A percentile compares a stretch with the other conserved stretches of the same genome.
Conservation (phyloP, 2,329 filamentous ascomycete species). For the Aspergillus costaricaensis region DNA sequence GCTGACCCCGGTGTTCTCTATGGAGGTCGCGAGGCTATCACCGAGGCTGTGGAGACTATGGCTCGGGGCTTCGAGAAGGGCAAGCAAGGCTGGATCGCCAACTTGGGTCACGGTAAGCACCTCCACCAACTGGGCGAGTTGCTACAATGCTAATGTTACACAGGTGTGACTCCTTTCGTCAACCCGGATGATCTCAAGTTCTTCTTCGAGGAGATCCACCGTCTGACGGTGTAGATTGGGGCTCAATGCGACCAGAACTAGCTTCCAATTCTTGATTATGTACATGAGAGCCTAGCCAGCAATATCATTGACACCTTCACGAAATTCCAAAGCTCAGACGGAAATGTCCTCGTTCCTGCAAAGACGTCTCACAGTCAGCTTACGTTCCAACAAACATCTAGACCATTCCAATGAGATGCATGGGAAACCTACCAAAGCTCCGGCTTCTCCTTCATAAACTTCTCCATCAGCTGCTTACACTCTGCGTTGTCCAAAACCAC, state of each 20-base stretch:
- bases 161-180: constrained; percentile 90
- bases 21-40: constrained; percentile 78
- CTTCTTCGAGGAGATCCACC: constrained; percentile 90
- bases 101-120: constrained; percentile 83
- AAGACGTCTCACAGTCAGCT: constrained; percentile 7
- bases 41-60: constrained; percentile 79
- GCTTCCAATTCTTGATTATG: constrained; percentile 9
- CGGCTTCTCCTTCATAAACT: constrained; percentile 71
- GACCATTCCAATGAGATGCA: neutral
- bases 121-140: neutral
- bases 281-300: constrained; percentile 2
- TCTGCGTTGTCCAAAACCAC: constrained; percentile 67
- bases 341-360: constrained; percentile 62
- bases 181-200: constrained; percentile 91
- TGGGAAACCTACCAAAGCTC: constrained; percentile 62
- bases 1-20: constrained; percentile 93
- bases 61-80: constrained; percentile 79
- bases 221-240: constrained; percentile 42
- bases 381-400: neutral
- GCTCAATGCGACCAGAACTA: neutral
- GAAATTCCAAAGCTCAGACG: constrained; percentile 39
- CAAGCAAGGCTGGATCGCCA: constrained; percentile 94
- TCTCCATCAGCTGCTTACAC: constrained; percentile 69
- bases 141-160: constrained; percentile 23
- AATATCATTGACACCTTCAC: neutral